Conservation (phyloP, 1,284 basidiomycete genomes). For the Puccinia coronata region DNA sequence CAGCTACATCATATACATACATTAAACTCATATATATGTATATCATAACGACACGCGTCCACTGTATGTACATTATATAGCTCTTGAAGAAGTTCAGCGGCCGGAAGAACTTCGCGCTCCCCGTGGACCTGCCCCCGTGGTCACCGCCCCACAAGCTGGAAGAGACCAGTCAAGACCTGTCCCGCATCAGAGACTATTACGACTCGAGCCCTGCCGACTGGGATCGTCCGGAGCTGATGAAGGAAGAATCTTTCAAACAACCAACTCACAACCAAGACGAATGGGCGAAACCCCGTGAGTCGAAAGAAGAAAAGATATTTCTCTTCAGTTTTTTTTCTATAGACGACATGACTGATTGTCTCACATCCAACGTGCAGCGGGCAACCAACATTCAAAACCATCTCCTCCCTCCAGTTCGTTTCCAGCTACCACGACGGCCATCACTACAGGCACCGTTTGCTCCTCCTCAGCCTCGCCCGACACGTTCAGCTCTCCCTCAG, state of each 20-base stretch:
- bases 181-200: conserved; percentile 28
- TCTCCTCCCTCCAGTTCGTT: not conserved
- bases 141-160: conserved; percentile 21
- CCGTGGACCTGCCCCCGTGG: conserved; percentile 26
- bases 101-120: conserved; percentile 24
- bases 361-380: no score
- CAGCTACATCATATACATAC: not conserved
- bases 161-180: conserved; percentile 21
- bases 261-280: not conserved
- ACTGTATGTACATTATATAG: no score
- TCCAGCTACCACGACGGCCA: conserved; percentile 5
- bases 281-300: not conserved
- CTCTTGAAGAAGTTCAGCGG: conserved; percentile 36
- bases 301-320: not conserved
- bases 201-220: conserved; percentile 7
- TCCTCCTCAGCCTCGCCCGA: conserved; percentile 22
- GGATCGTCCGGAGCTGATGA: not conserved
- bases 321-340: no score
- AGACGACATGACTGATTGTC: no score
- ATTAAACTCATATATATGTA: not conserved
- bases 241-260: not conserved
- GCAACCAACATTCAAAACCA: not conserved
- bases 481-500: not conserved
- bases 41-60: no score
- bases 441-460: not conserved